These are phyloP conservation scores for Boletus rubescentipes DNA, from an alignment of 768 basidiomycete genomes.

Conservation along the genomic window DNA sequence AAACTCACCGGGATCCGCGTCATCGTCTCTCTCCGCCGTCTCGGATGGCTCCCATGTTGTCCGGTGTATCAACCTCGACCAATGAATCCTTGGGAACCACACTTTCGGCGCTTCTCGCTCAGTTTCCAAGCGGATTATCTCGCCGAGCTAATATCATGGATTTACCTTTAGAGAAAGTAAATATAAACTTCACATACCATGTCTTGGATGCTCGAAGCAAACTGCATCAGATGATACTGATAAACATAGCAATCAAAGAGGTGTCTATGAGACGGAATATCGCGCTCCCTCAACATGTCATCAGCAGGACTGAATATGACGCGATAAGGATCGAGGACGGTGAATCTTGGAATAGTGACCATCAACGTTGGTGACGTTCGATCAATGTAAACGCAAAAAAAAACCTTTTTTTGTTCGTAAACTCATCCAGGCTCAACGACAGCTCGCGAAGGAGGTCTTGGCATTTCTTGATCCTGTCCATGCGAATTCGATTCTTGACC, in stretches of 20 bases:
- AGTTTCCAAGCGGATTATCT: slow-evolving; percentile 57
- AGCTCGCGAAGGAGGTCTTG: slow-evolving; percentile 39
- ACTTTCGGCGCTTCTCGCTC: slow-evolving; percentile 39
- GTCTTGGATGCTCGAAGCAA: slow-evolving; percentile 31
- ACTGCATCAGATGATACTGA: slow-evolving; percentile 50
- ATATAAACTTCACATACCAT: slow-evolving; percentile 29
- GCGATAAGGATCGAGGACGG: slow-evolving; percentile 62
- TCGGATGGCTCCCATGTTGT: slow-evolving; percentile 47
- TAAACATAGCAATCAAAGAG: slow-evolving; percentile 75
- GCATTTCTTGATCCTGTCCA: slow-evolving; percentile 38
- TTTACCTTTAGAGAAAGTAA: neutral
- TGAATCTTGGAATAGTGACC: slow-evolving; percentile 33
- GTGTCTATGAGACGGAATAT: slow-evolving; percentile 61
- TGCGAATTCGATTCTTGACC: slow-evolving; percentile 31
- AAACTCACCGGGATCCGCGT: slow-evolving; percentile 63
- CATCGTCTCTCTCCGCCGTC: slow-evolving; percentile 47
- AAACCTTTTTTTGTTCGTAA: slow-evolving; percentile 52
- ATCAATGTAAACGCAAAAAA: slow-evolving; percentile 1
- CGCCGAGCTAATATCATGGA: slow-evolving; percentile 46
- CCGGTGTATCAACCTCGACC: slow-evolving; percentile 40
- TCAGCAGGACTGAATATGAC: slow-evolving; percentile 43
- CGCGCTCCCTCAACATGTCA: slow-evolving; percentile 27
- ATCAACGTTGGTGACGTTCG: neutral
- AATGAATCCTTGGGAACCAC: slow-evolving; percentile 53
- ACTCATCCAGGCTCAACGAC: slow-evolving; percentile 39